Conservation (phyloP, 441 rosid genomes). For the Populus tomentosa region DNA sequence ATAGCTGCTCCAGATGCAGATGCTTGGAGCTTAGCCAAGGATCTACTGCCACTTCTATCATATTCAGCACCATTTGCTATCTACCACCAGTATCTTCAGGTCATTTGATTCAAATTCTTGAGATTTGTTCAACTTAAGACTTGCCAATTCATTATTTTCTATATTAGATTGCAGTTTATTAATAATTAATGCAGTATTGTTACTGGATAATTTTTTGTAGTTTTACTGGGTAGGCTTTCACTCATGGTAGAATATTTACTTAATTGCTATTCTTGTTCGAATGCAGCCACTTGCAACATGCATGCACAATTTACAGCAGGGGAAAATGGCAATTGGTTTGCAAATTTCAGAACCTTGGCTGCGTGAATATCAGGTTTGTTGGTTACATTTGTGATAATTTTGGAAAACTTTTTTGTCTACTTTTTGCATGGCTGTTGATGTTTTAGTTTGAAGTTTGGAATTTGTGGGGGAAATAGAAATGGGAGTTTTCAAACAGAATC, state of each 20-base stretch:
- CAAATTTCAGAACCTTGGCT: slow-evolving; percentile 97
- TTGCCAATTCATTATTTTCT: background rate
- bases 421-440: background rate
- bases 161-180: background rate
- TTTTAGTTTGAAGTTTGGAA: background rate
- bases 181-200: too few species aligned
- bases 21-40: slow-evolving; percentile 65
- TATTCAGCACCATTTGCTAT: slow-evolving; percentile 87
- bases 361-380: slow-evolving; percentile 79
- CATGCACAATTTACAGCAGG: slow-evolving; percentile 79
- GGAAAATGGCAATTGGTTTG: slow-evolving; percentile 74
- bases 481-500: background rate
- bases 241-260: background rate
- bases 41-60: slow-evolving; percentile 67
- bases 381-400: background rate
- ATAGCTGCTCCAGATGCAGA: slow-evolving; percentile 85
- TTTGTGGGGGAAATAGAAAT: background rate
- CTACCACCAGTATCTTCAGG: slow-evolving; percentile 94
- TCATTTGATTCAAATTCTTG: slow-evolving; percentile 20
- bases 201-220: background rate
- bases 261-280: background rate
- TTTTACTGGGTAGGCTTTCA: background rate
- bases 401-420: background rate
- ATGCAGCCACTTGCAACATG: slow-evolving; percentile 84
- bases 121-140: background rate